Conservation (phyloP, 163 green algal species). For the Scenedesmus sp. region DNA sequence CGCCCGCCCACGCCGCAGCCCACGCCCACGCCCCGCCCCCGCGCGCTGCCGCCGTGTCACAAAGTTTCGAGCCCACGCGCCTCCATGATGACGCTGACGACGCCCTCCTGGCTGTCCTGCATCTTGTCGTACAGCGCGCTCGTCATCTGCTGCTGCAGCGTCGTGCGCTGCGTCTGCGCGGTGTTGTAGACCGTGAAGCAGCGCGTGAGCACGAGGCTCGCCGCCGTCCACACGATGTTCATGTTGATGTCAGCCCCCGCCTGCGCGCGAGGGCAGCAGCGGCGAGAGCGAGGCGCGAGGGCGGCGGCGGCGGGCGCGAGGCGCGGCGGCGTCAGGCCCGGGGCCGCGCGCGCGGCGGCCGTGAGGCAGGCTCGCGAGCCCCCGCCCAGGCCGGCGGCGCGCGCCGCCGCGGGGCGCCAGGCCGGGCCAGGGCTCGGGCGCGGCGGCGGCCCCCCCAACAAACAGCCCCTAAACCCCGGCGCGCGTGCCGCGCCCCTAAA, state of each 20-base stretch:
- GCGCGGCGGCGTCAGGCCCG: no score
- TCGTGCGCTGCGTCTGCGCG: conserved; percentile 44
- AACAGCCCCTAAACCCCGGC: neutral
- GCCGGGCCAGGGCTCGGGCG: no score
- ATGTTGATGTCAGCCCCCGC: conserved; percentile 31
- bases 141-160: conserved; percentile 58
- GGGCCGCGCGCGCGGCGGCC: no score
- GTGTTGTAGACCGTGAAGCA: conserved; percentile 52
- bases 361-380: no score
- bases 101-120: conserved; percentile 61
- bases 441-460: neutral
- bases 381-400: no score
- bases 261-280: conserved; percentile 20
- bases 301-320: no score
- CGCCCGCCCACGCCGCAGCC: neutral
- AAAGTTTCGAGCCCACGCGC: neutral
- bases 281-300: no score
- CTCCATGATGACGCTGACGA: conserved; percentile 47
- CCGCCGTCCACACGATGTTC: conserved; percentile 41
- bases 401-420: no score
- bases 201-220: conserved; percentile 36
- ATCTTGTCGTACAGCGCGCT: conserved; percentile 69
- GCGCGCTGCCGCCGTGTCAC: neutral
- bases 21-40: neutral
- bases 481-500: neutral